These are phyloP conservation scores for Zygnema cylindricum DNA, from an alignment of 139 green algal species.

Conservation along the genomic window DNA sequence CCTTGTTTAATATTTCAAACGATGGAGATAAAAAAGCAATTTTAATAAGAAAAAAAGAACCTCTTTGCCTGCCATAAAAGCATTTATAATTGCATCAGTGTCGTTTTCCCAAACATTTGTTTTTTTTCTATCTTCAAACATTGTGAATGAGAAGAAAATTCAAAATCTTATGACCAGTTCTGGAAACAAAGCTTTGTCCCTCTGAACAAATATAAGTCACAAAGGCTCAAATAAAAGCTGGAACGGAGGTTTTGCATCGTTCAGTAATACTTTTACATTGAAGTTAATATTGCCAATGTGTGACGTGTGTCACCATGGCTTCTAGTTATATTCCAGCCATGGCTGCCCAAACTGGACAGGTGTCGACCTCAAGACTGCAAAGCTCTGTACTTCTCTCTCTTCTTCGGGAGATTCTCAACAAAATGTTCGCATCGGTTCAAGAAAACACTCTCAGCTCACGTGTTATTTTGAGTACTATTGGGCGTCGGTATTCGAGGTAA, in stretches of 20 bases:
- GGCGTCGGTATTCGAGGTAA: not conserved
- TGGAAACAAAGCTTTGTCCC: not conserved
- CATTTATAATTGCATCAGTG: no score
- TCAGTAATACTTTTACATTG: no score
- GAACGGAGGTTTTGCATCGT: no score
- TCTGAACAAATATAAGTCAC: not conserved
- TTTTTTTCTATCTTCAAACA: no score
- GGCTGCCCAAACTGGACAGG: no score
- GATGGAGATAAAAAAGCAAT: no score
- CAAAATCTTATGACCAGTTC: not conserved
- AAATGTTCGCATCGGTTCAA: not conserved
- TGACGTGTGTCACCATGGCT: not conserved
- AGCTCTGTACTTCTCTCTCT: not conserved
- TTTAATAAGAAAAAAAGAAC: no score
- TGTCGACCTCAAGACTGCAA: not conserved
- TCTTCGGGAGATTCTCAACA: not conserved
- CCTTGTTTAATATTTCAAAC: no score
- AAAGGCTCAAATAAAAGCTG: not conserved
- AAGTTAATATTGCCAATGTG: no score
- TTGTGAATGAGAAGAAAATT: no score
- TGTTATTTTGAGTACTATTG: not conserved
- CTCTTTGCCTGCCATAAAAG: no score
- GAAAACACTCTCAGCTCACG: not conserved
- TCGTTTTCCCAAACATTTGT: no score
- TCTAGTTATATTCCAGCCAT: not conserved